phyloP scores from a whole-genome alignment of 176 grass and related monocot species.

The Thinopyrum elongatum region DNA sequence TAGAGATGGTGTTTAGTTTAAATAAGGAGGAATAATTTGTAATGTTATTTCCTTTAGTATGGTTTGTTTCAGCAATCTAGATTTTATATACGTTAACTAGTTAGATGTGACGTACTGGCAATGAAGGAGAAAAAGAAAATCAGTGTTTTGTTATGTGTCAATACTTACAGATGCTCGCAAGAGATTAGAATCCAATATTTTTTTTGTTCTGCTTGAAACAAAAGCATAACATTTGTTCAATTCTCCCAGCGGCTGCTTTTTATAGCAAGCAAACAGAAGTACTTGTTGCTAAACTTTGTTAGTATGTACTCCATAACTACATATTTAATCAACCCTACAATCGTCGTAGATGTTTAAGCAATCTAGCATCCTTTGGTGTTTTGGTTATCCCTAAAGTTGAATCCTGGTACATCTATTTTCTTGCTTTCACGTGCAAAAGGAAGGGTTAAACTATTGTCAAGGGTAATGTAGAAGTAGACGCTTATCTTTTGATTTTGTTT shows the following conservation, averaged over 20 bases:
- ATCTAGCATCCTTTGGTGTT: neutral
- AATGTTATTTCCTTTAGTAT: neutral
- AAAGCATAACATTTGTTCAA: neutral
- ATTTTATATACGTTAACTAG: neutral
- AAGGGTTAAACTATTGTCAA: neutral
- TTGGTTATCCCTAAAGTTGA: neutral
- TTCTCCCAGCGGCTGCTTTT: neutral
- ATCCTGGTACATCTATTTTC: neutral
- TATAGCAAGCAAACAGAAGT: neutral
- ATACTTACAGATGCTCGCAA: neutral
- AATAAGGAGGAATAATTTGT: neutral
- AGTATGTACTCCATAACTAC: neutral
- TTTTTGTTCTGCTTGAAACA: neutral
- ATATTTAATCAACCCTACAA: neutral
- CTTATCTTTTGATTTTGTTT: neutral
- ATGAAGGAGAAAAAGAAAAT: neutral
- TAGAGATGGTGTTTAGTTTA: conserved; percentile 3
- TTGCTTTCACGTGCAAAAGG: conserved; percentile 19
- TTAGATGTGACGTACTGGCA: neutral
- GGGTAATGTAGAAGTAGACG: neutral
- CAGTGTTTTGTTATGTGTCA: neutral
- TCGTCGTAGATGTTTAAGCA: neutral
- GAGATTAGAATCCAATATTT: neutral
- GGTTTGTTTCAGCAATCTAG: conserved; percentile 3
- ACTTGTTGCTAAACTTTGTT: conserved; percentile 2